These are phyloP conservation scores for Botrytis medusae DNA, from an alignment of 2,329 filamentous ascomycete genomes.

Conservation along the genomic window DNA sequence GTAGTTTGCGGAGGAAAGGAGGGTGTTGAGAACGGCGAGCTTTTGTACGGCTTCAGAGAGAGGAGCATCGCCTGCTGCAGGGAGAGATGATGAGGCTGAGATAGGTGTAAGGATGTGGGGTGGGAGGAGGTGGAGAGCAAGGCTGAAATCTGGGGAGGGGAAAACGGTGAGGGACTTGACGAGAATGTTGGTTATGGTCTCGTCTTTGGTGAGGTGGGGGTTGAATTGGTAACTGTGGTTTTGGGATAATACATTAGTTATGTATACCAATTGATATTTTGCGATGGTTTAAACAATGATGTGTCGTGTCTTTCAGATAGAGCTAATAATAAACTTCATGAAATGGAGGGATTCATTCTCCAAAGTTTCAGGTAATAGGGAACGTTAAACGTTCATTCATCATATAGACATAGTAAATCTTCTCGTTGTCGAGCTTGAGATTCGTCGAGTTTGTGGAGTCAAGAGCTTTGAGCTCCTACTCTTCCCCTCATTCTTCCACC, in stretches of 20 bases:
- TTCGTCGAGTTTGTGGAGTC: neutral
- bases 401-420: slow-evolving; percentile 47
- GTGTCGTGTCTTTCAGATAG: slow-evolving; percentile 62
- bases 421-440: neutral
- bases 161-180: slow-evolving; percentile 98
- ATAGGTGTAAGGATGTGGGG: slow-evolving; percentile 70
- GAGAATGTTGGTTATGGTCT: slow-evolving; percentile 98
- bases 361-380: slow-evolving; percentile 91
- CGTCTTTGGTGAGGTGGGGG: slow-evolving; percentile 93
- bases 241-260: slow-evolving; percentile 15
- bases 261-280: neutral
- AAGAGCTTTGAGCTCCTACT: neutral
- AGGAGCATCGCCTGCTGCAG: slow-evolving; percentile 59
- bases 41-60: slow-evolving; percentile 83
- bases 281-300: slow-evolving; percentile 21
- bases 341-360: slow-evolving; percentile 55
- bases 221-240: slow-evolving; percentile 92
- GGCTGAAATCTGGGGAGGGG: slow-evolving; percentile 91
- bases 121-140: slow-evolving; percentile 90
- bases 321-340: slow-evolving; percentile 75
- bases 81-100: slow-evolving; percentile 48
- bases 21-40: slow-evolving; percentile 65
- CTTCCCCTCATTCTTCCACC: neutral
- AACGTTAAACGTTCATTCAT: slow-evolving; percentile 85
- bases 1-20: slow-evolving; percentile 90